These are phyloP conservation scores for Articulospora tetracladia DNA, from an alignment of 495 filamentous ascomycete species.

Conservation along the genomic window DNA sequence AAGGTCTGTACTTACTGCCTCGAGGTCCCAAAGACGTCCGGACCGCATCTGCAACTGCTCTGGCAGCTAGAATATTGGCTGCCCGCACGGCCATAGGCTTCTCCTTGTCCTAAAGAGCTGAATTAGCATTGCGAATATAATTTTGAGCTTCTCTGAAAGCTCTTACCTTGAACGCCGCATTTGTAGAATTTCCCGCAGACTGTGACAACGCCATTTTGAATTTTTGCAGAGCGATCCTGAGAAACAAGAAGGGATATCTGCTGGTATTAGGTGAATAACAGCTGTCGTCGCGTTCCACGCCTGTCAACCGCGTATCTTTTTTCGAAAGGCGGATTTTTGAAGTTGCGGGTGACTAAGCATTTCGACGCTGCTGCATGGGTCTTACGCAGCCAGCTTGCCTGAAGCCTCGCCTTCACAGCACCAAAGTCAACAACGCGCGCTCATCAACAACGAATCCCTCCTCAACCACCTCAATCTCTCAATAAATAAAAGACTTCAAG, in stretches of 20 bases:
- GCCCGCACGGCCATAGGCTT: constrained; percentile 95
- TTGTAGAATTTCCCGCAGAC: constrained; percentile 50
- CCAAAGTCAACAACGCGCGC: constrained; percentile 3
- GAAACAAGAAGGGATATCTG: neutral
- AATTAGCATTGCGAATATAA: constrained; percentile 44
- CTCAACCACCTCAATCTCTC: neutral
- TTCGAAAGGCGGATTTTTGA: constrained; percentile 6
- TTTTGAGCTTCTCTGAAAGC: constrained; percentile 27
- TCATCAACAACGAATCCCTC: constrained; percentile 1
- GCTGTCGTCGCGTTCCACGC: constrained; percentile 16
- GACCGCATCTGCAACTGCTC: constrained; percentile 97
- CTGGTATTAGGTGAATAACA: neutral
- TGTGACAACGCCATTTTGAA: constrained; percentile 64
- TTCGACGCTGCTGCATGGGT: neutral
- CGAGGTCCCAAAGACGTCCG: constrained; percentile 63
- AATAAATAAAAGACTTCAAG: neutral
- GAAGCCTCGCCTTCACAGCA: constrained; percentile 7
- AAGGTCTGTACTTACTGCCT: constrained; percentile 26
- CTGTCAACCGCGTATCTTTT: constrained; percentile 18
- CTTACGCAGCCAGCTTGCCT: constrained; percentile 11
- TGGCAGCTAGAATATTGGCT: constrained; percentile 93
- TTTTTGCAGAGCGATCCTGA: neutral
- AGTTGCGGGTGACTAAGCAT: neutral
- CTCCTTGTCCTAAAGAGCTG: constrained; percentile 76
- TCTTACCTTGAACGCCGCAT: constrained; percentile 75